Conservation (phyloP, 176 grass and related monocot species). For the Aegilops umbellulata region DNA sequence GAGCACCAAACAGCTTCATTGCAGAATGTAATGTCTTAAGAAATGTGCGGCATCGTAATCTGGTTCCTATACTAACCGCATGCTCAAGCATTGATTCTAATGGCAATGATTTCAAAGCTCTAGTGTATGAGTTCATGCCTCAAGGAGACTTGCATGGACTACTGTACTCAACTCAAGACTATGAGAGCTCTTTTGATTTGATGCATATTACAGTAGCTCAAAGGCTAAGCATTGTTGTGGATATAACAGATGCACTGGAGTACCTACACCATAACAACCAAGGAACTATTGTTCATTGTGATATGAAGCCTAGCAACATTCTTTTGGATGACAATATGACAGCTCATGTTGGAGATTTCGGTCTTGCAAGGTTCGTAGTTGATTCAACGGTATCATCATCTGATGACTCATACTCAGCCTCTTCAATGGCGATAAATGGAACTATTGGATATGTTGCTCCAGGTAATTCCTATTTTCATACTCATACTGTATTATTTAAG, state of each 20-base stretch:
- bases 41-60: conserved; percentile 41
- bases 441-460: conserved; percentile 25
- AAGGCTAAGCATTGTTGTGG: conserved; percentile 33
- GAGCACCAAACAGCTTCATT: conserved; percentile 35
- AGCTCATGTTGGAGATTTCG: conserved; percentile 43
- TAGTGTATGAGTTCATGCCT: conserved; percentile 39
- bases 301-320: conserved; percentile 22
- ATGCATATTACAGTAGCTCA: conserved; percentile 8
- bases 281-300: conserved; percentile 37
- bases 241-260: conserved; percentile 37
- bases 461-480: background rate
- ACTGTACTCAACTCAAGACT: conserved; percentile 8
- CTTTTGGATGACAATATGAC: conserved; percentile 25
- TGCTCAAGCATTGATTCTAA: conserved; percentile 34
- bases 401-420: background rate
- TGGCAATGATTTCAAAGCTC: conserved; percentile 39
- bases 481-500: background rate
- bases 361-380: conserved; percentile 23
- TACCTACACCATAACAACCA: conserved; percentile 40
- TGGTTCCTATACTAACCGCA: conserved; percentile 29
- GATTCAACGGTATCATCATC: background rate
- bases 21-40: conserved; percentile 38
- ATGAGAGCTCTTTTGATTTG: background rate
- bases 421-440: conserved; percentile 15
- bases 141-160: conserved; percentile 20